A percentile compares a stretch with the other conserved stretches of the same genome.
Conservation (phyloP, 148 eudicot species). For the Fagopyrum esculentum region DNA sequence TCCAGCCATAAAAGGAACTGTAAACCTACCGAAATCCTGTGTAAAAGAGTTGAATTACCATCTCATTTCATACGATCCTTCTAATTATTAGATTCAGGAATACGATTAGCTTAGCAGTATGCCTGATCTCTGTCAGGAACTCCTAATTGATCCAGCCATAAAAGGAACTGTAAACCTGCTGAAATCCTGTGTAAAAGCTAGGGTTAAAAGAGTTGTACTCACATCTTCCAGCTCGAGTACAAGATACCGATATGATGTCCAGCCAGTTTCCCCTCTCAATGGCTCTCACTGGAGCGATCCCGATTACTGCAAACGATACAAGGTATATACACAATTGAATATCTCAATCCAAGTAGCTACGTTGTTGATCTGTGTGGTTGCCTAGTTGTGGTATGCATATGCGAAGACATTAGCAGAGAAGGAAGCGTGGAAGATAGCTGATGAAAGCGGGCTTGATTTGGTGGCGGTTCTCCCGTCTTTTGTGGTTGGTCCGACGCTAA, state of each 20-base stretch:
- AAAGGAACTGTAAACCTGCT: slow-evolving; percentile 78
- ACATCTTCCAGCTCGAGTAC: slow-evolving; percentile 88
- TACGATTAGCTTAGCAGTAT: too few species aligned
- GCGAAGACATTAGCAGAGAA: slow-evolving; percentile 81
- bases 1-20: slow-evolving; percentile 73
- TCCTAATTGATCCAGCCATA: slow-evolving; percentile 64
- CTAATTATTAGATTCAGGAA: background rate
- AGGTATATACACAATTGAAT: slow-evolving; percentile 28
- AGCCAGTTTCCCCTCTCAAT: slow-evolving; percentile 46
- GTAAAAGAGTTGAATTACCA: slow-evolving; percentile 36
- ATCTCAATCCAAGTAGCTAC: background rate
- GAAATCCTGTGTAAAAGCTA: slow-evolving; percentile 46
- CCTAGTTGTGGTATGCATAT: slow-evolving; percentile 84
- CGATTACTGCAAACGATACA: slow-evolving; percentile 62
- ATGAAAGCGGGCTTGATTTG: slow-evolving; percentile 60
- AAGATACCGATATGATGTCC: slow-evolving; percentile 55
- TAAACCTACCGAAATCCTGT: slow-evolving; percentile 75
- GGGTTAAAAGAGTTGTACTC: slow-evolving; percentile 60
- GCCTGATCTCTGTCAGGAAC: slow-evolving; percentile 41
- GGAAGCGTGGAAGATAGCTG: slow-evolving; percentile 69
- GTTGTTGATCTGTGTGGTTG: background rate
- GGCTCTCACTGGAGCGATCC: slow-evolving; percentile 92
- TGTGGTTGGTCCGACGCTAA: slow-evolving; percentile 66
- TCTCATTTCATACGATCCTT: background rate
- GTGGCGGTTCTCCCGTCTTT: slow-evolving; percentile 84